Base-by-base conservation (phyloP, 768 basidiomycete genomes). In the Naganishia vishniacii region DNA sequence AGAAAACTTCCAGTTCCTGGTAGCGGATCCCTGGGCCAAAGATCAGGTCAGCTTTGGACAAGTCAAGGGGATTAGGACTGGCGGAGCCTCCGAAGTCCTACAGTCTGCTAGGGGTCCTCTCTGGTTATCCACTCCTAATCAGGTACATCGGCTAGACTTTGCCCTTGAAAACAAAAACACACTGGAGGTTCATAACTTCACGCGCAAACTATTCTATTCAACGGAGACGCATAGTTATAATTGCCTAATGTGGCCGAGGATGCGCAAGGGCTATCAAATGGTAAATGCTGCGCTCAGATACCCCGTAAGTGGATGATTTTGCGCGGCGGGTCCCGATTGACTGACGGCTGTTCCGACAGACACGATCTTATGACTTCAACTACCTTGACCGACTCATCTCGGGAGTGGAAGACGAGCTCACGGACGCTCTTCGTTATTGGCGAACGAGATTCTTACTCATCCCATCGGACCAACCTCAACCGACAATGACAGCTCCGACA, bases 1-100 rank as follows among this genome's bases (percentile, higher is more conserved):
- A 13, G 91, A 97, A 76, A 93, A 93, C 23, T 98, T 97, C 77
- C 94, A 97, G 74, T 89, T 97, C 70, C 84, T 95, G 23, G 79
- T 92, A 18, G 81, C 81, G 9, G 45, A 53, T 37, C 37, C 53
- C 20, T 56, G 53, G 53, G 53, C 53, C n/a, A 56, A 56, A 37
- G 53, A 56, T 40, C 53, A 60, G 12, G 42, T 60, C 16, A 60
- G 26, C 1, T 45, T 44, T 26, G 65, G 65, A 86, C 1, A 83
- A 87, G 2, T 85, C 16, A 86, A 47, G 83, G 87, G 68, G 20
- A 56, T 79, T 86, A 69, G 69, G n/a, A 67, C 70, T n/a, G 75
- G 74, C 20, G 78, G 78, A 6, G 77, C 78, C 0, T 73, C 75
- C 1, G 77, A 80, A 56, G 74, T 78, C 1, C 67, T 80, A 1